Base-by-base conservation (phyloP, 495 filamentous ascomycete genomes). In the Glarea lozoyensis region DNA sequence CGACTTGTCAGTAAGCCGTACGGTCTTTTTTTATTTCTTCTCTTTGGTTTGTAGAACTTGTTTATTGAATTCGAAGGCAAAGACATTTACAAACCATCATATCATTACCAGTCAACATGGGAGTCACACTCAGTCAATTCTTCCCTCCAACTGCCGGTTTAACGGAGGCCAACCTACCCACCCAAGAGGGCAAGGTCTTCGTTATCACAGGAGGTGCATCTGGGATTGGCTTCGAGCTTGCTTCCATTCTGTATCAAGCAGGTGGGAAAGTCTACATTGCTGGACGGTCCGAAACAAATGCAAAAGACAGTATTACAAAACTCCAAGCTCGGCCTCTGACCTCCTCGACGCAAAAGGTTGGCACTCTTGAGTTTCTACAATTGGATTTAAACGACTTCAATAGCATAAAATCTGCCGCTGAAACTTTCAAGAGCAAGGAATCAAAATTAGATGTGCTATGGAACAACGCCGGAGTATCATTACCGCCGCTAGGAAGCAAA, bases 191-290 rank as follows among this genome's bases (percentile, higher is more conserved):
- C n/a, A 43, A 43, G 33, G 34, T 45, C 22, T 45, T 43, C 42
- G 40, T 45, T 18, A 18, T 45, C 20, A 45, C 42, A 13, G 42
- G 42, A 13, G 31, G 3, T n/a, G n/a, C 42, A 9, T 23, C 32
- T 37, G 84, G 84, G 4, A 63, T 86, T 2, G 82, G 82, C 48
- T 69, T 71, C 57, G 76, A 79, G 49, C 71, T 78, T n/a, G 60
- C 83, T 37, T 58, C 71, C 42, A 70, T 80, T 25, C 69, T 83
- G 10, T 75, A 74, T 24, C 48, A 21, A 3, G 58, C 56, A 41
- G 50, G 57, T 9, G 70, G 40, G 17, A 60, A 50, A 10, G 32
- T 29, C 25, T 29, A 29, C n/a, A 29, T 29, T 7, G 25, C 25
- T 29, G 25, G 7, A n/a, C 25, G 25, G 7, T 29, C 25, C 7